phyloP scores from a whole-genome alignment of 495 filamentous ascomycete genomes.

The Bacidia rubella region DNA sequence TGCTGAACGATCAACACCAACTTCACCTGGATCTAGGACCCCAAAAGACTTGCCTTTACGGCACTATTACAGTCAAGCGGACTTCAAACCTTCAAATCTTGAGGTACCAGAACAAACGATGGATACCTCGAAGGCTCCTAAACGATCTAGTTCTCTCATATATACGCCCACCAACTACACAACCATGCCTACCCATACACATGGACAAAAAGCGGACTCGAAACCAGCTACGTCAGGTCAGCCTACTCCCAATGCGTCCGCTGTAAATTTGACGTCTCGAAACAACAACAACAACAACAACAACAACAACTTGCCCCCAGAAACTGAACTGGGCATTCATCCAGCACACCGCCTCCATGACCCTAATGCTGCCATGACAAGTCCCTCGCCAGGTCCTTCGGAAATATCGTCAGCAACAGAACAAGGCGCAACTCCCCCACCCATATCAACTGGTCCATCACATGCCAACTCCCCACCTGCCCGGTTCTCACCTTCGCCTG shows the following conservation, averaged over 20 bases:
- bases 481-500: constrained; percentile 8
- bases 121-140: constrained; percentile 8
- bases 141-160: constrained; percentile 19
- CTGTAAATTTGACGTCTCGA: constrained; percentile 4
- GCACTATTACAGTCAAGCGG: constrained; percentile 16
- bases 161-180: constrained; percentile 7
- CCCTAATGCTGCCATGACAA: not conserved
- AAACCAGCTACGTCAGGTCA: constrained; percentile 13
- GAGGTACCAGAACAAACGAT: constrained; percentile 4
- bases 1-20: constrained; percentile 1
- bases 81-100: constrained; percentile 14
- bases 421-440: constrained; percentile 17
- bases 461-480: constrained; percentile 5
- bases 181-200: not conserved
- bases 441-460: constrained; percentile 13
- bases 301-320: constrained; percentile 3
- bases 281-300: constrained; percentile 2
- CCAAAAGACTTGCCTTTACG: constrained; percentile 15
- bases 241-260: constrained; percentile 10
- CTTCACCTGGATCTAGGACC: not conserved
- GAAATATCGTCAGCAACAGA: constrained; percentile 11
- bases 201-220: constrained; percentile 4
- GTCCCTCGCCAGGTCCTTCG: not conserved
- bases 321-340: constrained; percentile 12
- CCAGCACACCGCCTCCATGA: constrained; percentile 14